A percentile compares a stretch with the other conserved stretches of the same genome.
Evolutionary conservation across 306 rosid genomes (phyloP).

Genomic region (Adenanthera pavonina): DNA sequence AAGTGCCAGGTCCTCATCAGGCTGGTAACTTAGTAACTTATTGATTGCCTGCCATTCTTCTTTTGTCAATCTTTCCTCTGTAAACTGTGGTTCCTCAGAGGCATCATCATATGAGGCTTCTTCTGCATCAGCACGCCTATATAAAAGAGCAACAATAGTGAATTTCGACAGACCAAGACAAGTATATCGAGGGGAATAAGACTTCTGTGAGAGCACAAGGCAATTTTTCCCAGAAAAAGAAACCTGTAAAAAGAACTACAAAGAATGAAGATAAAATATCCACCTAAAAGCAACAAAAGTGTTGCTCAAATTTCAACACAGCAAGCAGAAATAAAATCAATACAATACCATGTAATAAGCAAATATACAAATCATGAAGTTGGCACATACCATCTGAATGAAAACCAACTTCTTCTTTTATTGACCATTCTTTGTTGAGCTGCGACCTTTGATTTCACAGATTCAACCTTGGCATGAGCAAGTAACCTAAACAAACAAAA

Average conservation of each 20-base stretch:
- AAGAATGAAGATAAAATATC: background rate
- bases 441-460: conserved; percentile 90
- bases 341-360: conserved; percentile 7
- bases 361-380: conserved; percentile 22
- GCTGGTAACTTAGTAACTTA: conserved; percentile 84
- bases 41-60: conserved; percentile 98
- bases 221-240: background rate
- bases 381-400: conserved; percentile 71
- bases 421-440: conserved; percentile 73
- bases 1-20: conserved; percentile 66
- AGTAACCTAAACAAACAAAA: conserved; percentile 65
- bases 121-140: conserved; percentile 66
- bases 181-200: conserved; percentile 13
- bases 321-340: conserved; percentile 15
- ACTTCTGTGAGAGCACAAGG: conserved; percentile 7
- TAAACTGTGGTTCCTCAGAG: conserved; percentile 58
- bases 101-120: conserved; percentile 58
- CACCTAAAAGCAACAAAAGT: background rate
- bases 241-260: background rate
- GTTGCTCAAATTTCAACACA: conserved; percentile 30
- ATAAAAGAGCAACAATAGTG: conserved; percentile 22
- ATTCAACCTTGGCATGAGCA: conserved; percentile 96
- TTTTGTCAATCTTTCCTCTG: conserved; percentile 77
- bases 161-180: conserved; percentile 24
- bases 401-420: conserved; percentile 89